These are phyloP conservation scores for Nannochloropsis oceanica DNA, from an alignment of 108 stramenopile genomes.

Conservation along the genomic window DNA sequence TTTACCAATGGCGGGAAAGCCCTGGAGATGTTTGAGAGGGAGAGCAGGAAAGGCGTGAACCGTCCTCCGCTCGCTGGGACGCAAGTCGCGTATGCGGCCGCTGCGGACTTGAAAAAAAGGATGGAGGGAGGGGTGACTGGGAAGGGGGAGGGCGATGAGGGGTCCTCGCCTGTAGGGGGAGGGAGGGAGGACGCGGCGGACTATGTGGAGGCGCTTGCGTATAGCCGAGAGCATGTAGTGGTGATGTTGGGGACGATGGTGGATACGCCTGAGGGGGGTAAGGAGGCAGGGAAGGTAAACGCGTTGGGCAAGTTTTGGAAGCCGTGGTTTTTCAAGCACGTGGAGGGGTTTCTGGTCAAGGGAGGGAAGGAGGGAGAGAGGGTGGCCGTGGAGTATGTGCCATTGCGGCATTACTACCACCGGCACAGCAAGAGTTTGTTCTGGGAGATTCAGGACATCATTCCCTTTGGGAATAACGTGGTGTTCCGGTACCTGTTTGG, in stretches of 20 bases:
- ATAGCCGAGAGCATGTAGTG: constrained; percentile 38
- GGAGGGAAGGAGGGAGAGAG: background rate
- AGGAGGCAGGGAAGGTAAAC: constrained; percentile 21
- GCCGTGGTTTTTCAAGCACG: constrained; percentile 49
- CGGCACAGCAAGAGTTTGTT: constrained; percentile 43
- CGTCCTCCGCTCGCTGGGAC: background rate
- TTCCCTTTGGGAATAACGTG: constrained; percentile 46
- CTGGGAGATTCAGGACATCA: constrained; percentile 53
- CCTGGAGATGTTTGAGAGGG: background rate
- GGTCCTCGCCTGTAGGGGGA: background rate
- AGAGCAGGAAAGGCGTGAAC: background rate
- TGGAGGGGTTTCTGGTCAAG: constrained; percentile 12
- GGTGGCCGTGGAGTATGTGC: constrained; percentile 40
- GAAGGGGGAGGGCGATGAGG: constrained; percentile 6
- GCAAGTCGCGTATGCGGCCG: background rate
- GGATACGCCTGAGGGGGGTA: background rate
- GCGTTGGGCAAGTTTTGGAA: constrained; percentile 36
- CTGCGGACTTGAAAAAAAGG: background rate
- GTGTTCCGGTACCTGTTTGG: constrained; percentile 43
- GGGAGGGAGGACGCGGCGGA: too few relatives aligned
- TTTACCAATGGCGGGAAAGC: background rate
- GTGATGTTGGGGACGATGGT: constrained; percentile 39
- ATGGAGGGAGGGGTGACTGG: background rate
- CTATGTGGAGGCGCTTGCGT: constrained; percentile 11
- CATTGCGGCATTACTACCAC: constrained; percentile 44